Percentiles rank a stretch among this genome's conserved stretches.
Conservation (phyloP, 2,329 filamentous ascomycete species). For the Fusarium solani-melongenae region DNA sequence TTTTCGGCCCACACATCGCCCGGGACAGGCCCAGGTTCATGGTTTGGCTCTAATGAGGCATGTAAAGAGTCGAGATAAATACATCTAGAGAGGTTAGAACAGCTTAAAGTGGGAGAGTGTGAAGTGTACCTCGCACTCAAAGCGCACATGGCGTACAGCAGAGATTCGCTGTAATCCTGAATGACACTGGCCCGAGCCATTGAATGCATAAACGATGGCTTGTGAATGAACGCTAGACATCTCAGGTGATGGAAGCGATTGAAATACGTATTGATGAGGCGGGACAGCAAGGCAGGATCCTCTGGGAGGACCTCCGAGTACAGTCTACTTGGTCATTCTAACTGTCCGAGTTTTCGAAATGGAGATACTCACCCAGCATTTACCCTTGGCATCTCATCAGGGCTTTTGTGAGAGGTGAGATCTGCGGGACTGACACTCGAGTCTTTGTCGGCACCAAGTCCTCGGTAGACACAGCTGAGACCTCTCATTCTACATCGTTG, state of each 20-base stretch:
- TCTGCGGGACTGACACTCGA: not conserved
- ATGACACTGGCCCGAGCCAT: slow-evolving; percentile 33
- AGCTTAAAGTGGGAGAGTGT: fast-evolving
- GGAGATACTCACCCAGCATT: not conserved
- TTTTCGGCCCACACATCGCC: not conserved
- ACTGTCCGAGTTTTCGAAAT: not conserved
- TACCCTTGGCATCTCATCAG: not conserved
- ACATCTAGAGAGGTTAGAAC: not conserved
- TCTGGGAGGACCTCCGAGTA: not conserved
- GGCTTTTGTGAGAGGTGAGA: not conserved
- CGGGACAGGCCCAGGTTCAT: not conserved
- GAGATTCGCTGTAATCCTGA: slow-evolving; percentile 36
- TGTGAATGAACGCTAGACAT: slow-evolving; percentile 39
- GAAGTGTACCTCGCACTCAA: slow-evolving; percentile 18
- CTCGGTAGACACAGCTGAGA: slow-evolving; percentile 1
- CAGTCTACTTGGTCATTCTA: not conserved
- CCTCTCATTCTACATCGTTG: slow-evolving; percentile 38
- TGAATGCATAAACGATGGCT: slow-evolving; percentile 38
- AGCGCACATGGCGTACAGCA: slow-evolving; percentile 41
- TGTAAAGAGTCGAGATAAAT: not conserved
- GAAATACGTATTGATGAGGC: slow-evolving; percentile 33
- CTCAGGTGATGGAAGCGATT: slow-evolving; percentile 38
- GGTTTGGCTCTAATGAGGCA: not conserved
- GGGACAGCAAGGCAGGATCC: not conserved
- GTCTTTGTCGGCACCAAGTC: not conserved